A percentile compares a stretch with the other conserved stretches of the same genome.
phyloP scores from a whole-genome alignment of 371 early-diverging fungal species.

The Mortierella sp. region DNA sequence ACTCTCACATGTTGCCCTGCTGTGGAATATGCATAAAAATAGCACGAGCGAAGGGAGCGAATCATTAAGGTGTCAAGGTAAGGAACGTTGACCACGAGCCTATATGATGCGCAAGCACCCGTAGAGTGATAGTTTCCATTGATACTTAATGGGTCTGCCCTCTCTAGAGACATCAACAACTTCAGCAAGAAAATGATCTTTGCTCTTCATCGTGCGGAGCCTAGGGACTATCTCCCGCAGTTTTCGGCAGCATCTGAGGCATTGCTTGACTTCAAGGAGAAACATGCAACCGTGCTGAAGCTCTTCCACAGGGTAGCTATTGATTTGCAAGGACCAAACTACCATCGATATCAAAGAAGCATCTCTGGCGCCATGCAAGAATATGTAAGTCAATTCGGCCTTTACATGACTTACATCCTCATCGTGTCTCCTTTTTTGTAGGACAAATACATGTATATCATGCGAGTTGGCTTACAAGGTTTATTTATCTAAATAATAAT shows the following conservation, averaged over 20 bases:
- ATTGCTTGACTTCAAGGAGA: slow-evolving; percentile 58
- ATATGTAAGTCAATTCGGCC: slow-evolving; percentile 54
- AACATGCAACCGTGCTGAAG: slow-evolving; percentile 60
- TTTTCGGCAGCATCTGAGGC: slow-evolving; percentile 27
- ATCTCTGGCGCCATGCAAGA: slow-evolving; percentile 66
- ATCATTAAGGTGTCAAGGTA: slow-evolving; percentile 72
- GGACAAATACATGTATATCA: too few species aligned
- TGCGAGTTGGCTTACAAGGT: too few species aligned
- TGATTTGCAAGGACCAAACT: slow-evolving; percentile 66
- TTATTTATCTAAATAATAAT: background rate
- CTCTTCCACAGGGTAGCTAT: slow-evolving; percentile 60
- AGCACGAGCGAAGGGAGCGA: slow-evolving; percentile 69
- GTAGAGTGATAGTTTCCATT: background rate
- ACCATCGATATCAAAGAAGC: slow-evolving; percentile 63
- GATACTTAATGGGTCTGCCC: background rate
- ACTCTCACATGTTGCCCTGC: too few species aligned
- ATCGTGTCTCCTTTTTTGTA: too few species aligned
- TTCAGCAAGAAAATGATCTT: slow-evolving; percentile 73
- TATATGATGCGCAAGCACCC: background rate
- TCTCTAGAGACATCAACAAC: slow-evolving; percentile 71
- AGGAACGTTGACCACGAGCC: background rate
- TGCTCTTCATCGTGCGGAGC: slow-evolving; percentile 66
- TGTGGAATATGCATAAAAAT: background rate
- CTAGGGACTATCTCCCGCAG: slow-evolving; percentile 41
- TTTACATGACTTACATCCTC: too few species aligned